These are phyloP conservation scores for Vittaforma corneae DNA, from an alignment of 371 early-diverging fungal species.

Conservation along the genomic window DNA sequence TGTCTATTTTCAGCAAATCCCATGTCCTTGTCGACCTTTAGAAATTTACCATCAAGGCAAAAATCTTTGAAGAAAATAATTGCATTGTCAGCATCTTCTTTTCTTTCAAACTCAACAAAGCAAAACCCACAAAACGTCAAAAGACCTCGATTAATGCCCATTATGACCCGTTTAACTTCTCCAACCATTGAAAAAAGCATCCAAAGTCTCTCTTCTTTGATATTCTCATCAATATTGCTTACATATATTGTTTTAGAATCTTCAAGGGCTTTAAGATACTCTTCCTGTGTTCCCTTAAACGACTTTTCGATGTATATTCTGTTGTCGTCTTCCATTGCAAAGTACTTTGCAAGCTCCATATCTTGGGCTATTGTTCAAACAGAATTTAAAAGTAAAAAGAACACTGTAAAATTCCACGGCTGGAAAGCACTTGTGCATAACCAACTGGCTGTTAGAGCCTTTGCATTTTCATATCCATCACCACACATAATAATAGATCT, in stretches of 20 bases:
- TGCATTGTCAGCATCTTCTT: constrained; percentile 27
- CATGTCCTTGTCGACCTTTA: constrained; percentile 56
- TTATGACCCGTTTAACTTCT: constrained; percentile 51
- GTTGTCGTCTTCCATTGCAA: neutral
- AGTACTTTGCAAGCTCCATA: constrained; percentile 1
- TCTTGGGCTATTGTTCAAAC: neutral
- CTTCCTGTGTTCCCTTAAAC: constrained; percentile 51
- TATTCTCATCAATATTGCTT: constrained; percentile 35
- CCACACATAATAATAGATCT: neutral
- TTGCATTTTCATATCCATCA: neutral
- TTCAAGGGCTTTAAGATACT: constrained; percentile 46
- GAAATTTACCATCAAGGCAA: constrained; percentile 31
- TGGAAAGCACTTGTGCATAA: neutral
- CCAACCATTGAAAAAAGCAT: constrained; percentile 52
- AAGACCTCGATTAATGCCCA: constrained; percentile 56
- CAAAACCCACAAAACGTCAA: constrained; percentile 54
- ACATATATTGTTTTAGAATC: constrained; percentile 52
- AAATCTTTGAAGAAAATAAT: constrained; percentile 34
- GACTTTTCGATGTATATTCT: constrained; percentile 1
- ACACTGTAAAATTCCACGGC: neutral
- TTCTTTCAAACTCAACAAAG: constrained; percentile 55
- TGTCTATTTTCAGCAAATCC: constrained; percentile 58
- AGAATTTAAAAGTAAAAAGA: neutral
- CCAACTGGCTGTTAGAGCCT: too few species aligned
- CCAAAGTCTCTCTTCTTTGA: constrained; percentile 53